phyloP scores from a whole-genome alignment of 345 rosid species.

The Excoecaria cochinchinensis region DNA sequence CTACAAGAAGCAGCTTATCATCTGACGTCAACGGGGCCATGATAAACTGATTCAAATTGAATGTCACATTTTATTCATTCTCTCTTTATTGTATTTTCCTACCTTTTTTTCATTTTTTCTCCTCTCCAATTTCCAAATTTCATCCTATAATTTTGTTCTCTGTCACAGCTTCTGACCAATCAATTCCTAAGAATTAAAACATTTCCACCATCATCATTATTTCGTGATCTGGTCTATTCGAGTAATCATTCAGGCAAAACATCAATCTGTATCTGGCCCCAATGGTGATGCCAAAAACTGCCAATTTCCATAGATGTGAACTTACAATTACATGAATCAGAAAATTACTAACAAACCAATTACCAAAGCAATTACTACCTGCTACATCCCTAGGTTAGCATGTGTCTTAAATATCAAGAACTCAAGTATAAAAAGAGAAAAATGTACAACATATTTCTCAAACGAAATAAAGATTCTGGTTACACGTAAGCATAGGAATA shows the following conservation, averaged over 20 bases:
- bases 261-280: background rate
- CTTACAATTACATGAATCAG: constrained; percentile 5
- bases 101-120: background rate
- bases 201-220: background rate
- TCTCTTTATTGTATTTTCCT: background rate
- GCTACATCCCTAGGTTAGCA: background rate
- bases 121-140: background rate
- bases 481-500: background rate
- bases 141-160: background rate
- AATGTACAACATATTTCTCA: background rate
- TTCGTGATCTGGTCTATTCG: no score
- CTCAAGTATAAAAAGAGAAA: background rate
- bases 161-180: background rate
- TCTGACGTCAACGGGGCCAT: background rate
- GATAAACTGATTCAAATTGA: background rate
- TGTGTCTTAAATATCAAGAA: background rate
- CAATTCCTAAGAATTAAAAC: background rate
- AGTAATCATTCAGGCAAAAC: background rate
- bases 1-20: background rate
- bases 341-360: background rate
- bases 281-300: background rate
- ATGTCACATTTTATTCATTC: background rate
- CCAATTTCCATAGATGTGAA: background rate
- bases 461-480: background rate
- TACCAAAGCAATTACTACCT: background rate